Evolutionary conservation across 2,329 filamentous ascomycete species (phyloP).

Genomic region (Penicillium freii): DNA sequence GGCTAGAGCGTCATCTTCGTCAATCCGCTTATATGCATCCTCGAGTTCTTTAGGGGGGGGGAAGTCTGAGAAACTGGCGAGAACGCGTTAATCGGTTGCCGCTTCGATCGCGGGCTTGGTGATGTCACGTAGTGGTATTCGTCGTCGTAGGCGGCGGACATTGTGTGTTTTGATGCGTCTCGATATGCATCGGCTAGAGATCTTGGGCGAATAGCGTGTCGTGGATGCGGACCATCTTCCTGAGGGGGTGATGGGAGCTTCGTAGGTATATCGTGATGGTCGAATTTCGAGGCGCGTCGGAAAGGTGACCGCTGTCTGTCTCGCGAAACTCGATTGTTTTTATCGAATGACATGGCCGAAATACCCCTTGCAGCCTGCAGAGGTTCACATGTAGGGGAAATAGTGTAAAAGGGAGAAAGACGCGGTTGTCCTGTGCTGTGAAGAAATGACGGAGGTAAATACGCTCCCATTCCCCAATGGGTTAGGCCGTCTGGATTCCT

Average conservation of each 20-base stretch:
- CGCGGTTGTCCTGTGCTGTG: background rate
- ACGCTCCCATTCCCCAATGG: conserved; percentile 24
- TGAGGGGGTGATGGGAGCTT: conserved; percentile 29
- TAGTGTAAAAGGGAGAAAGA: background rate
- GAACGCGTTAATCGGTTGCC: conserved; percentile 21
- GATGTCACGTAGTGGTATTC: conserved; percentile 19
- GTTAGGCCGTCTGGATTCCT: conserved; percentile 12
- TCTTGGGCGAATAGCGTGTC: conserved; percentile 37
- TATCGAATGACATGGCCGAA: conserved; percentile 34
- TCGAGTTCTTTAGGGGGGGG: conserved; percentile 41
- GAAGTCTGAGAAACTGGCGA: conserved; percentile 36
- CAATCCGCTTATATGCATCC: conserved; percentile 42
- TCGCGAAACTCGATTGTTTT: conserved; percentile 25
- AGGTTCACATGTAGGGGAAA: background rate
- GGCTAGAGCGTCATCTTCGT: conserved; percentile 38
- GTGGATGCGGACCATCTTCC: conserved; percentile 29
- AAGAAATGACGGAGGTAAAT: conserved; percentile 13
- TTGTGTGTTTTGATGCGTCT: conserved; percentile 33
- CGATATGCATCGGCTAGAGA: conserved; percentile 43
- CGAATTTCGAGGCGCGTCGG: conserved; percentile 31
- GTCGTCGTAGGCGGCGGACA: conserved; percentile 10
- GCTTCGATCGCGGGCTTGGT: conserved; percentile 34
- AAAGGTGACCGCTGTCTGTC: conserved; percentile 34
- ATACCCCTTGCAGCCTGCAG: conserved; percentile 12
- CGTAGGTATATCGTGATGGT: conserved; percentile 30